A percentile compares a stretch with the other conserved stretches of the same genome.
Evolutionary conservation across 2,329 filamentous ascomycete genomes (phyloP).

Genomic region (Ophioceras dolichostomum): DNA sequence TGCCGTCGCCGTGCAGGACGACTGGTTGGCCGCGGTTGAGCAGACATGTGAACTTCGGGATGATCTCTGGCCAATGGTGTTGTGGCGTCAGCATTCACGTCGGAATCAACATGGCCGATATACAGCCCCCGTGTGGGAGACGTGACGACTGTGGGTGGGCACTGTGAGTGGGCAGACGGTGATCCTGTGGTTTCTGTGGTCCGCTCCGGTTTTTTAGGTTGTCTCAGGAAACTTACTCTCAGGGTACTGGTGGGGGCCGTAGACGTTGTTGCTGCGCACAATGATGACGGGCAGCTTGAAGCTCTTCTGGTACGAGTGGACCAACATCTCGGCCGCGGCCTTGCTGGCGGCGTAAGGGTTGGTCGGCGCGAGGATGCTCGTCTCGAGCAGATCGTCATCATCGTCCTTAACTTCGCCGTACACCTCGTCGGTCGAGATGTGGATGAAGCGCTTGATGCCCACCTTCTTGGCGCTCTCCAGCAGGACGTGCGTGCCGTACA

Average conservation of each 20-base stretch:
- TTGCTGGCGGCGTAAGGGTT: slow-evolving; percentile 77
- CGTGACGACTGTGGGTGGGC: background rate
- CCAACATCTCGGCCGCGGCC: slow-evolving; percentile 72
- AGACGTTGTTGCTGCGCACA: slow-evolving; percentile 74
- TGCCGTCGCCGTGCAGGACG: slow-evolving; percentile 65
- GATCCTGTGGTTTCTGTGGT: too few species aligned
- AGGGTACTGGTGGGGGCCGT: slow-evolving; percentile 73
- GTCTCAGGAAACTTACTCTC: slow-evolving; percentile 56
- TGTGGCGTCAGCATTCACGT: too few species aligned
- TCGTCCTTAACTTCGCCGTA: slow-evolving; percentile 69
- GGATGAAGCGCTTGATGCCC: slow-evolving; percentile 61
- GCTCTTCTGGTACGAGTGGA: slow-evolving; percentile 76
- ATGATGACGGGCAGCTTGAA: slow-evolving; percentile 73
- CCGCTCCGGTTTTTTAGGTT: too few species aligned
- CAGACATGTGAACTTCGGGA: slow-evolving; percentile 68
- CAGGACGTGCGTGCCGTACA: slow-evolving; percentile 73
- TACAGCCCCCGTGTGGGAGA: slow-evolving; percentile 1
- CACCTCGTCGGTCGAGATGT: slow-evolving; percentile 77
- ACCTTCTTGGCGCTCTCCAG: slow-evolving; percentile 65
- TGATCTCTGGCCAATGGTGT: slow-evolving; percentile 69
- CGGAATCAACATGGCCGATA: background rate
- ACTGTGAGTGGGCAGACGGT: too few species aligned
- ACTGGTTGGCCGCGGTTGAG: slow-evolving; percentile 54
- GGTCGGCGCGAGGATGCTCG: slow-evolving; percentile 63
- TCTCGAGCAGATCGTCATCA: slow-evolving; percentile 59